A percentile compares a stretch with the other conserved stretches of the same genome.
These are phyloP conservation scores for Yarrowia bubula DNA, from an alignment of 805 yeast species.

Conservation along the genomic window DNA sequence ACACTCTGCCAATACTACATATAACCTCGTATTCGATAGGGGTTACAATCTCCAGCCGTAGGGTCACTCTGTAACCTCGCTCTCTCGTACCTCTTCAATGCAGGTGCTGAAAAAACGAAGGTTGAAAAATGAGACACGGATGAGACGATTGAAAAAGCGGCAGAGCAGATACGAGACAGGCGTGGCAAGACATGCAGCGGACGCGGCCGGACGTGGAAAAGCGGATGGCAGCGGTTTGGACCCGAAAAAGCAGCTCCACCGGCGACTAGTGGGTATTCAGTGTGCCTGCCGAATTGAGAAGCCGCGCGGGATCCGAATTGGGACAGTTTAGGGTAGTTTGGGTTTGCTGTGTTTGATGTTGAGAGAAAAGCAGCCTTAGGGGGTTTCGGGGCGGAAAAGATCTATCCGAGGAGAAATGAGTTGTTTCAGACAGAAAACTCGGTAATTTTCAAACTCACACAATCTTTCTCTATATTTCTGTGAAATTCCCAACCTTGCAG, in stretches of 20 bases:
- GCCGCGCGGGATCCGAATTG: conserved; percentile 19
- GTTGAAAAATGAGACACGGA: not conserved
- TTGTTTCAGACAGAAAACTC: not conserved
- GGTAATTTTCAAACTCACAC: no score
- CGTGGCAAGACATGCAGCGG: no score
- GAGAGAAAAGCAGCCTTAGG: not conserved
- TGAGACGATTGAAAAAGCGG: not conserved
- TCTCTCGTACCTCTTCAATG: not conserved
- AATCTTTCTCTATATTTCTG: no score
- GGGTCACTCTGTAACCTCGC: no score
- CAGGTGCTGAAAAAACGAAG: not conserved
- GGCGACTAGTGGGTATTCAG: no score
- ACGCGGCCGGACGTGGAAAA: no score
- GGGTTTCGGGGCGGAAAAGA: no score
- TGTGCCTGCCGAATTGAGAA: not conserved
- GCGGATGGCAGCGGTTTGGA: no score
- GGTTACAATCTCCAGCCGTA: not conserved
- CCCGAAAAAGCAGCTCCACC: no score
- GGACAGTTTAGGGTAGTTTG: not conserved
- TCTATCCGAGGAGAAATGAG: no score
- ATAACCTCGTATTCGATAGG: not conserved
- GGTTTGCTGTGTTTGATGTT: not conserved
- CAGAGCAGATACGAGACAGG: not conserved
- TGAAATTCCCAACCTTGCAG: no score
- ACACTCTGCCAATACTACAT: no score